Evolutionary conservation across 2,329 filamentous ascomycete genomes (phyloP).

Genomic region (Colletotrichum sansevieriae): DNA sequence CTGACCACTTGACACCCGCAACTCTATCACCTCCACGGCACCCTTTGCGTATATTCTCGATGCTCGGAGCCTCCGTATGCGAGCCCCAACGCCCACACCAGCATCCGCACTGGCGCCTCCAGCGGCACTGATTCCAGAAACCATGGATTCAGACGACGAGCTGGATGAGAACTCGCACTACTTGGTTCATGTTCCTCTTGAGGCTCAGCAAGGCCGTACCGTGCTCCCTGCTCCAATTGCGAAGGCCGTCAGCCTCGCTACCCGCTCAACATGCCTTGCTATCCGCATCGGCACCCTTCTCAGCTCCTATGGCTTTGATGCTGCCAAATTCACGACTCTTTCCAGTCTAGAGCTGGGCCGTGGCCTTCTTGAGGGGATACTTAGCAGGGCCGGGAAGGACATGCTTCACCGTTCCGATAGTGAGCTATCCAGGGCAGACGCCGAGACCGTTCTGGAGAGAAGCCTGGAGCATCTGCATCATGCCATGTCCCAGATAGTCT

Average conservation of each 20-base stretch:
- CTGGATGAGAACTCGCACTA: conserved; percentile 32
- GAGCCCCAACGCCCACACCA: conserved; percentile 12
- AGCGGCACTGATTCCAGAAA: conserved; percentile 19
- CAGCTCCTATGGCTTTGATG: conserved; percentile 64
- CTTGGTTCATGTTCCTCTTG: conserved; percentile 36
- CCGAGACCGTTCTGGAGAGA: conserved; percentile 68
- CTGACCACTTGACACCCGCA: conserved; percentile 13
- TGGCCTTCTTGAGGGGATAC: conserved; percentile 65
- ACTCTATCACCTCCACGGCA: conserved; percentile 2
- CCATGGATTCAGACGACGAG: conserved; percentile 40
- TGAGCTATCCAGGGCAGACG: conserved; percentile 63
- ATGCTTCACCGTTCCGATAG: conserved; percentile 57
- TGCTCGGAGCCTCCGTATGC: conserved; percentile 35
- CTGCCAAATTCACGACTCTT: conserved; percentile 67
- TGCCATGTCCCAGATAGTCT: conserved; percentile 69
- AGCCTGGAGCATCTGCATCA: conserved; percentile 69
- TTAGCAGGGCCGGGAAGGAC: conserved; percentile 66
- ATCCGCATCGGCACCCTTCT: conserved; percentile 67
- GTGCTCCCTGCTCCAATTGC: conserved; percentile 71
- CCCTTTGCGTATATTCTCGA: conserved; percentile 11
- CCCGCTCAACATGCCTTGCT: conserved; percentile 70
- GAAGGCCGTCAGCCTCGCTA: conserved; percentile 70
- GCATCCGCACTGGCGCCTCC: conserved; percentile 19
- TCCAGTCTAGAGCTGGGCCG: conserved; percentile 70
- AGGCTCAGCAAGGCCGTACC: conserved; percentile 54